A percentile compares a stretch with the other conserved stretches of the same genome.
phyloP scores from a whole-genome alignment of 805 yeast species.

The Candida lessepsii region DNA sequence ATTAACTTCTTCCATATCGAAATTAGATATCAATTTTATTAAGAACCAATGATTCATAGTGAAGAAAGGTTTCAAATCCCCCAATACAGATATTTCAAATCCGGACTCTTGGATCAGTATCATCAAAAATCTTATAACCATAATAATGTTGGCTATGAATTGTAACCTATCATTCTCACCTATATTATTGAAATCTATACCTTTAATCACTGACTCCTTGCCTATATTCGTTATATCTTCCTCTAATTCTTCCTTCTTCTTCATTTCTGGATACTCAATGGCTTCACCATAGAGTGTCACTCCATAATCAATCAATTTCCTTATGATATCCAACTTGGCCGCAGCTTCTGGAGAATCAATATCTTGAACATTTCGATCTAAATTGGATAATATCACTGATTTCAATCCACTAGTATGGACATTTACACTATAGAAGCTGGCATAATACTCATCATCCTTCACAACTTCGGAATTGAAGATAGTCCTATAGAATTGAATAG shows the following conservation, averaged over 20 bases:
- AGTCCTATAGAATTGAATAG: conserved; percentile 21
- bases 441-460: conserved; percentile 22
- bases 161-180: conserved; percentile 23
- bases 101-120: conserved; percentile 15
- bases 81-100: neutral
- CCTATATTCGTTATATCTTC: conserved; percentile 16
- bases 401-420: conserved; percentile 24
- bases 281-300: conserved; percentile 21
- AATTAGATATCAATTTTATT: conserved; percentile 11
- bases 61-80: conserved; percentile 9
- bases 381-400: conserved; percentile 22
- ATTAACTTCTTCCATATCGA: conserved; percentile 13
- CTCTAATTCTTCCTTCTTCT: conserved; percentile 3
- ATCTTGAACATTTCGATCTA: conserved; percentile 4
- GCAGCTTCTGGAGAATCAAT: conserved; percentile 2
- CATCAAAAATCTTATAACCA: conserved; percentile 23
- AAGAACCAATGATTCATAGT: conserved; percentile 14
- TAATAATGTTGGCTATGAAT: conserved; percentile 23
- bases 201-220: neutral
- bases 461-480: conserved; percentile 19
- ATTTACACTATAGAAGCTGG: conserved; percentile 22
- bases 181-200: conserved; percentile 13
- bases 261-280: conserved; percentile 15
- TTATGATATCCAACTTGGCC: neutral
- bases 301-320: conserved; percentile 20